These are phyloP conservation scores for Ascosphaera aggregata DNA, from an alignment of 2,329 filamentous ascomycete genomes.

Conservation along the genomic window DNA sequence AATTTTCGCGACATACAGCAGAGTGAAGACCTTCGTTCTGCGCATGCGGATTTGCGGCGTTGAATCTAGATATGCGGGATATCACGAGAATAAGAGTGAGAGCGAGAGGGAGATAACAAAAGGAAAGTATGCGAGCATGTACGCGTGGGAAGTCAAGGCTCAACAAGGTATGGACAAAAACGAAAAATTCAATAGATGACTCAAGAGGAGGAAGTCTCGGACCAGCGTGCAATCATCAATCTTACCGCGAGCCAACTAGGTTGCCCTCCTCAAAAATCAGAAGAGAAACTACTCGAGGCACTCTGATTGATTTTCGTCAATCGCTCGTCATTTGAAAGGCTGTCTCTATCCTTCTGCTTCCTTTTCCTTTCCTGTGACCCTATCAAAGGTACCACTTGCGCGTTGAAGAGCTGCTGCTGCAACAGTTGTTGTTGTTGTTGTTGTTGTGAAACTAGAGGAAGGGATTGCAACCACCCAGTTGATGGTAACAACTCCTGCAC, in stretches of 20 bases:
- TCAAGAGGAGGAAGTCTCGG: too few relatives aligned
- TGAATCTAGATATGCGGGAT: not conserved
- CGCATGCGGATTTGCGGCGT: not conserved
- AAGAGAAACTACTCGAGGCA: not conserved
- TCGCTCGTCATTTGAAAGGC: not conserved
- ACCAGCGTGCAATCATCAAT: too few relatives aligned
- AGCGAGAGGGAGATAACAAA: not conserved
- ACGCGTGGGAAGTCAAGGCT: too few relatives aligned
- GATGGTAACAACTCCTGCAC: not conserved
- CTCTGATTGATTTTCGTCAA: not conserved
- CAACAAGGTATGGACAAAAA: too few relatives aligned
- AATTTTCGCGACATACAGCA: too few relatives aligned
- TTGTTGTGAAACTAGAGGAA: too few relatives aligned
- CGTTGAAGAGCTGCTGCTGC: not conserved
- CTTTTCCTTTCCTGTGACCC: not conserved
- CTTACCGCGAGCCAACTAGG: too few relatives aligned
- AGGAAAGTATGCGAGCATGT: not conserved
- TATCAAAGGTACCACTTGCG: not conserved
- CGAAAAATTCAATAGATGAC: too few relatives aligned
- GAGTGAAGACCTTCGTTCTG: too few relatives aligned
- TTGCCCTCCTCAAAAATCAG: not conserved
- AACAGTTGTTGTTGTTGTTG: too few relatives aligned
- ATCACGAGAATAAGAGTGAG: not conserved
- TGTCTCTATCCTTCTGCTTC: not conserved
- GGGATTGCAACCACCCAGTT: too few relatives aligned